Evolutionary conservation across 225 moss, liverwort and hornwort genomes (phyloP).

Genomic region (Neckera pumila): DNA sequence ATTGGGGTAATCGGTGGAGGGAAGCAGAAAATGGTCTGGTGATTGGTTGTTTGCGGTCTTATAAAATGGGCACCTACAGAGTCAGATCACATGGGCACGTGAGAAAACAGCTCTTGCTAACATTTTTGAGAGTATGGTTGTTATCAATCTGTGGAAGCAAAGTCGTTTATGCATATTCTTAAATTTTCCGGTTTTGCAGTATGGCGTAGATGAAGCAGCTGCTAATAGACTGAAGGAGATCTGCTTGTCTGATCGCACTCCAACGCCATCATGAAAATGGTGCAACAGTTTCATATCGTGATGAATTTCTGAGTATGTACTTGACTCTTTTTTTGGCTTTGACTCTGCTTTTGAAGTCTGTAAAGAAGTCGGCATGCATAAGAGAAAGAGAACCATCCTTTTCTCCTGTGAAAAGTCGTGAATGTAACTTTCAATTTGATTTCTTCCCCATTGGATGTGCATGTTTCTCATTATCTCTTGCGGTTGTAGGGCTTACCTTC

Average conservation of each 20-base stretch:
- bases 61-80: neutral
- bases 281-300: neutral
- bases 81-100: neutral
- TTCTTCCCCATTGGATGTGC: neutral
- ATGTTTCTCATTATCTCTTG: neutral
- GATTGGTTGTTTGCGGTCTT: neutral
- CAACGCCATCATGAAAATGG: neutral
- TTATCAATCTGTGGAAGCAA: neutral
- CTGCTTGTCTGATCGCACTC: conserved; percentile 1
- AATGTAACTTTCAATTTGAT: neutral
- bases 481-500: neutral
- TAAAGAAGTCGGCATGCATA: neutral
- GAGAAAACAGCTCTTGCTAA: neutral
- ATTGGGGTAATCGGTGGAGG: neutral
- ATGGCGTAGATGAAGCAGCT: conserved; percentile 31
- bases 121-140: neutral
- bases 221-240: conserved; percentile 23
- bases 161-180: neutral
- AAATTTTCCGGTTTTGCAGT: neutral
- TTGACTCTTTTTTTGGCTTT: neutral
- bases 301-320: neutral
- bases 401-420: neutral
- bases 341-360: neutral
- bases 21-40: neutral
- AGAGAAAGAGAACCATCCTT: neutral